Percentiles rank a stretch among this genome's conserved stretches.
phyloP scores from a whole-genome alignment of 495 filamentous ascomycete genomes.

The Rhypophila decipiens region DNA sequence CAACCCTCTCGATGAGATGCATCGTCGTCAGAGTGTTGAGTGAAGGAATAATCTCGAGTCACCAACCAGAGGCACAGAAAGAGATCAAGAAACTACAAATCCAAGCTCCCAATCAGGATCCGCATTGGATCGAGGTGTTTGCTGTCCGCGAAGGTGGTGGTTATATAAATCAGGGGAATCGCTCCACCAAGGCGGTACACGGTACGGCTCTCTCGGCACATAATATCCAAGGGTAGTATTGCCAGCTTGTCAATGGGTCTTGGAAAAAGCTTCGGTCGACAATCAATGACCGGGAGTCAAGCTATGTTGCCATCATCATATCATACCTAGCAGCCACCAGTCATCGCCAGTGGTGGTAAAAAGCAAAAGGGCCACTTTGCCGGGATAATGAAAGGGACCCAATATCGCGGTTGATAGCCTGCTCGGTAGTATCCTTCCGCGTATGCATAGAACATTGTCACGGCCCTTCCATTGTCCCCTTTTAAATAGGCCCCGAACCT shows the following conservation, averaged over 20 bases:
- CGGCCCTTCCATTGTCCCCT: conserved; percentile 10
- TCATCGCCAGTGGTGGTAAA: background rate
- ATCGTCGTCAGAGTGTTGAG: conserved; percentile 5
- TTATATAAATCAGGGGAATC: background rate
- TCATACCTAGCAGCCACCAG: background rate
- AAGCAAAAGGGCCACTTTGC: conserved; percentile 1
- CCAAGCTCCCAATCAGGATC: background rate
- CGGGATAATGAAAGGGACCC: conserved; percentile 4
- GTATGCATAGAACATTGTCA: background rate
- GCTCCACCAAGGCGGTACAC: background rate
- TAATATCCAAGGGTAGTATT: too few relatives aligned
- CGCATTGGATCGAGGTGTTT: background rate
- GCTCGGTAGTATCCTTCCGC: conserved; percentile 20
- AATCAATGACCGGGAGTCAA: background rate
- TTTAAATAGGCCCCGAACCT: background rate
- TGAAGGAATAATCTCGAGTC: too few relatives aligned
- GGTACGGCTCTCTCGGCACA: background rate
- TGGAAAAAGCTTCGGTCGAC: background rate
- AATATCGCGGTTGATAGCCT: conserved; percentile 23
- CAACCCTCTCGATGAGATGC: conserved; percentile 16
- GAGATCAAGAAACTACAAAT: background rate
- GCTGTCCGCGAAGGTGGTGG: background rate
- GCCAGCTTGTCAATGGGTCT: background rate
- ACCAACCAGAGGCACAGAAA: background rate
- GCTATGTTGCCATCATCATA: background rate